Conservation (phyloP, 345 rosid genomes). For the Hevea brasiliensis region DNA sequence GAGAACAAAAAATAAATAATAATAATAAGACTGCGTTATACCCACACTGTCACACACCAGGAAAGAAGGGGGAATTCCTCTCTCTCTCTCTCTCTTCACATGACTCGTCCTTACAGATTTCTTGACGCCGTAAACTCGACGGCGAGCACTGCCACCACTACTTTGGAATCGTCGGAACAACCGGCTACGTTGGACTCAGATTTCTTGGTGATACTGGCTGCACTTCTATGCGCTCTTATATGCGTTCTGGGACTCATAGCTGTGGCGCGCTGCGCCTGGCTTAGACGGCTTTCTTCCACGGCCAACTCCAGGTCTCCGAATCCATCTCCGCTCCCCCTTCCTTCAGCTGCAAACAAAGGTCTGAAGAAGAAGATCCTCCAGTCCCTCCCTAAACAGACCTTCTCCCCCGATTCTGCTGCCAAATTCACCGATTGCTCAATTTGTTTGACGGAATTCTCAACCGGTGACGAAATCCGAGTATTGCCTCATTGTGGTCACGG, state of each 20-base stretch:
- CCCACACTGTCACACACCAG: too few species aligned
- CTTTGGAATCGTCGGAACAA: constrained; percentile 10
- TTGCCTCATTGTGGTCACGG: constrained; percentile 90
- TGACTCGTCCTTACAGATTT: constrained; percentile 69
- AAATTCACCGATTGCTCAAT: constrained; percentile 72
- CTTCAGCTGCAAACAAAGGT: constrained; percentile 69
- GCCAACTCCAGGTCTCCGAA: constrained; percentile 12
- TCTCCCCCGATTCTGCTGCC: constrained; percentile 47
- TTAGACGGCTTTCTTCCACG: constrained; percentile 61
- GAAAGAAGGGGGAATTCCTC: too few species aligned
- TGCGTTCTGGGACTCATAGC: constrained; percentile 84
- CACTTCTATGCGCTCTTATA: constrained; percentile 81
- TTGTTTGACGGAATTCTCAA: constrained; percentile 64
- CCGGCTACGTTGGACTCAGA: constrained; percentile 55
- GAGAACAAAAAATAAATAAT: too few species aligned
- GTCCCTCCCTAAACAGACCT: constrained; percentile 63
- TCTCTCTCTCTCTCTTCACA: constrained; percentile 30
- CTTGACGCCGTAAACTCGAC: constrained; percentile 49
- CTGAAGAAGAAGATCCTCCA: constrained; percentile 77
- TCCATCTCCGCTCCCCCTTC: constrained; percentile 22
- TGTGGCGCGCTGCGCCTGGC: constrained; percentile 88
- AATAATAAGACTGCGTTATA: too few species aligned
- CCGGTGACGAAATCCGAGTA: constrained; percentile 79
- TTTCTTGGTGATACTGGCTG: constrained; percentile 77
- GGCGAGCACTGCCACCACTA: constrained; percentile 20